Evolutionary conservation across 139 green algal genomes (phyloP).

Genomic region (Chlamydomonas incerta): DNA sequence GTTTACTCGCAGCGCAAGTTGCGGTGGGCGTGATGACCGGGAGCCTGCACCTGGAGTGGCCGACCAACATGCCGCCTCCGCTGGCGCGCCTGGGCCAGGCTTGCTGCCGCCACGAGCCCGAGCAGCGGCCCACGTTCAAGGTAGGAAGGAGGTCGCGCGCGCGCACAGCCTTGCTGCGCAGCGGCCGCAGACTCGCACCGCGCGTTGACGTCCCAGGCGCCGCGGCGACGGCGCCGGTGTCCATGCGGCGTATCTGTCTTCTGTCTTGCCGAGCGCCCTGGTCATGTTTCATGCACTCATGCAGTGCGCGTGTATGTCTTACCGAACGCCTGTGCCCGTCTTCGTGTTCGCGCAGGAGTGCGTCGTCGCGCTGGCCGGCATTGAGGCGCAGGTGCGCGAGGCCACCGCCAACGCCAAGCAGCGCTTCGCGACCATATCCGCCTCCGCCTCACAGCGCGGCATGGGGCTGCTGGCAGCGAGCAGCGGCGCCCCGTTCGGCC

Average conservation of each 20-base stretch:
- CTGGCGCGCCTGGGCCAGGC: constrained; percentile 11
- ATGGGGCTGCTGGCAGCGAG: too few species aligned
- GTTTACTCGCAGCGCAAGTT: constrained; percentile 32
- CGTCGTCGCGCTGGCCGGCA: neutral
- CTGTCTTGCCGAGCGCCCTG: too few species aligned
- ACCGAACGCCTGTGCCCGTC: too few species aligned
- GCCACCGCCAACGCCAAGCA: neutral
- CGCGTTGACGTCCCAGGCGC: too few species aligned
- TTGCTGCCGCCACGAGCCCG: constrained; percentile 20
- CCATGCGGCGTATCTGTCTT: too few species aligned
- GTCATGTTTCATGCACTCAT: too few species aligned
- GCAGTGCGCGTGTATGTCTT: too few species aligned
- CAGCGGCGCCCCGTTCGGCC: neutral
- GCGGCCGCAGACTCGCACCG: too few species aligned
- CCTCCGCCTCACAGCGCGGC: neutral
- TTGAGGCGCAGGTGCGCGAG: constrained; percentile 10
- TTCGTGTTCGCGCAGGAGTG: neutral
- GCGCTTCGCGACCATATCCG: neutral
- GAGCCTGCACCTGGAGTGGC: constrained; percentile 35
- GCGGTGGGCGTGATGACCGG: constrained; percentile 29
- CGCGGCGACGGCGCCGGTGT: too few species aligned
- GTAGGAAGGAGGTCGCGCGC: too few species aligned
- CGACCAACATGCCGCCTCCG: constrained; percentile 2
- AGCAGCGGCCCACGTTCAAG: constrained; percentile 13
- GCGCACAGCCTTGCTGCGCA: too few species aligned